Percentiles rank a stretch among this genome's conserved stretches.
These are phyloP conservation scores for Fraxinus velutina DNA, from an alignment of 305 asterid genomes.

Conservation along the genomic window DNA sequence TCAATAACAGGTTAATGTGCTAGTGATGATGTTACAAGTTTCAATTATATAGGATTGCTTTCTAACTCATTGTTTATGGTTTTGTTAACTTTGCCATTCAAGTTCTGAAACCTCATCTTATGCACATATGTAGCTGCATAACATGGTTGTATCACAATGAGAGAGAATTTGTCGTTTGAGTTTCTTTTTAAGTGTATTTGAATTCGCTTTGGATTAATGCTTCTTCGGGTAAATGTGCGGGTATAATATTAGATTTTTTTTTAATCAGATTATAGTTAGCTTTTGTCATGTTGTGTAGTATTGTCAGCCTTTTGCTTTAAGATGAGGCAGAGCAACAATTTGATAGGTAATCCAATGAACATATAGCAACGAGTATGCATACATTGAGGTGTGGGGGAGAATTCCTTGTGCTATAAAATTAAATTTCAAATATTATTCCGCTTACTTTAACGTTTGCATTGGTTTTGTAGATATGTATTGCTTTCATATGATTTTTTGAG, in stretches of 20 bases:
- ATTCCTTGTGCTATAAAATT: neutral
- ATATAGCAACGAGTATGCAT: neutral
- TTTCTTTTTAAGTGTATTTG: constrained; percentile 8
- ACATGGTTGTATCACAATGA: constrained; percentile 2
- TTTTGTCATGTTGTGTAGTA: neutral
- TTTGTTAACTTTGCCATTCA: neutral
- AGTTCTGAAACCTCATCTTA: constrained; percentile 5
- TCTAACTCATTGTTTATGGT: constrained; percentile 9
- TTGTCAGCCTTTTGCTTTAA: neutral
- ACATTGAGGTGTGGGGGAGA: neutral
- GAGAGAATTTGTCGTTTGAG: neutral
- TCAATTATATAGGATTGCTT: constrained; percentile 1
- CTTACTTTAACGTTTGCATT: neutral
- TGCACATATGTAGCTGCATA: neutral
- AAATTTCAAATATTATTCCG: neutral
- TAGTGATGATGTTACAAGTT: neutral
- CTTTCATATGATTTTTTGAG: neutral
- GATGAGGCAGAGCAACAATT: neutral
- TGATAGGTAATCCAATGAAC: neutral
- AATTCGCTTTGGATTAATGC: neutral
- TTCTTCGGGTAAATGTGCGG: neutral
- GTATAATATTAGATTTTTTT: neutral
- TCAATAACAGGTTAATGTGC: neutral
- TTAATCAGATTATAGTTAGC: neutral
- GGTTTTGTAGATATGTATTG: neutral